These are phyloP conservation scores for Amanita molliuscula DNA, from an alignment of 768 basidiomycete genomes.

Conservation along the genomic window DNA sequence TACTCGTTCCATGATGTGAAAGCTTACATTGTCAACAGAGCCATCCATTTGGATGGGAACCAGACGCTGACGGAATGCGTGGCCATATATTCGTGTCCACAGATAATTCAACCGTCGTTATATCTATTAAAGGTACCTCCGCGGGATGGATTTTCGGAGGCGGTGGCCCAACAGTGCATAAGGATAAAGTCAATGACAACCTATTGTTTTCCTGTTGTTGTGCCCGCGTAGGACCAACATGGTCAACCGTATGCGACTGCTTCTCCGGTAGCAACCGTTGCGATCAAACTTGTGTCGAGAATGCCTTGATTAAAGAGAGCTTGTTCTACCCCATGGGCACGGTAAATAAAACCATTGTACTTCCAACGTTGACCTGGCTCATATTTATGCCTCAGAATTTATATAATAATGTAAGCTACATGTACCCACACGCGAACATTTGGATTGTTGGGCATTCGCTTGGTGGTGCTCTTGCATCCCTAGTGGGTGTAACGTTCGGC, in stretches of 20 bases:
- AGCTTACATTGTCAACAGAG: constrained; percentile 24
- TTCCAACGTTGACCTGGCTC: background rate
- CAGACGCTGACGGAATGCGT: constrained; percentile 80
- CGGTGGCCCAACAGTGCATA: constrained; percentile 74
- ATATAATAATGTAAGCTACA: constrained; percentile 83
- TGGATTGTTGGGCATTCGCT: constrained; percentile 82
- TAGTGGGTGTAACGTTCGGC: constrained; percentile 88
- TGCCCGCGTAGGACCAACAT: constrained; percentile 87
- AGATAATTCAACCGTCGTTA: constrained; percentile 78
- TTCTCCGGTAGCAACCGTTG: constrained; percentile 68
- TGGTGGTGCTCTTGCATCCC: constrained; percentile 76
- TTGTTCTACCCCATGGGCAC: constrained; percentile 83
- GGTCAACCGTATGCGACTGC: constrained; percentile 90
- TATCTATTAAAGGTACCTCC: constrained; percentile 92
- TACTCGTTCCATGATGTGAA: background rate
- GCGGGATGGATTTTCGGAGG: constrained; percentile 55
- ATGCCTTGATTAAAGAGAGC: constrained; percentile 67
- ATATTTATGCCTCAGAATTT: constrained; percentile 49
- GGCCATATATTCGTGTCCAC: constrained; percentile 85
- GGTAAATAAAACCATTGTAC: constrained; percentile 33
- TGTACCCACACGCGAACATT: constrained; percentile 85
- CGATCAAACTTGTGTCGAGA: constrained; percentile 71
- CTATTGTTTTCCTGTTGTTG: constrained; percentile 96
- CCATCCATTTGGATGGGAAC: constrained; percentile 83
- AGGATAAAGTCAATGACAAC: constrained; percentile 94